Conservation (phyloP, 352 stramenopile genomes). For the Pelagophyceae sp. region DNA sequence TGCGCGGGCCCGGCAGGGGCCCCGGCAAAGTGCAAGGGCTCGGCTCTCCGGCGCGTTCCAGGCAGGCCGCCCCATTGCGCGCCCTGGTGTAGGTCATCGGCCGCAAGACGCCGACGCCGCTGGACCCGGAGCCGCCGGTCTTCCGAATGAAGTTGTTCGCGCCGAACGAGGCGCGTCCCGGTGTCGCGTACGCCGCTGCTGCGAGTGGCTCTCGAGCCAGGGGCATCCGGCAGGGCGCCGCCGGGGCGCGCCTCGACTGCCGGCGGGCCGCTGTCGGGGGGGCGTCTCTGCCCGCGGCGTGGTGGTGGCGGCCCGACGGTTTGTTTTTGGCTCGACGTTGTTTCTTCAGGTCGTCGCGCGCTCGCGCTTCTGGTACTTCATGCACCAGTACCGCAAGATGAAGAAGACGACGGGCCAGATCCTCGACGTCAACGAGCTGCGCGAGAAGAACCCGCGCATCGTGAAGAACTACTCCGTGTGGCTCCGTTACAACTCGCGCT, state of each 20-base stretch:
- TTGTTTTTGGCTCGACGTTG: constrained; percentile 75
- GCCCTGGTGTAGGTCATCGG: constrained; percentile 99
- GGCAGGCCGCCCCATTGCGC: too few relatives aligned
- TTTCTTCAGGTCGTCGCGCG: constrained; percentile 77
- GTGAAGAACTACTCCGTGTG: constrained; percentile 99
- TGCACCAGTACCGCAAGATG: constrained; percentile 99
- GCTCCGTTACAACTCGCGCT: constrained; percentile 98
- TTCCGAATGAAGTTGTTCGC: constrained; percentile 98
- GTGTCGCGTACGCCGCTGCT: too few relatives aligned
- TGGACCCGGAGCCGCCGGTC: constrained; percentile 90
- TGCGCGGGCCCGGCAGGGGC: too few relatives aligned
- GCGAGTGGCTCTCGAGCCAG: constrained; percentile 79
- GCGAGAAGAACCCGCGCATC: constrained; percentile 93
- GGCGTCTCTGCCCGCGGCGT: not conserved
- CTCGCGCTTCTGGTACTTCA: constrained; percentile 99
- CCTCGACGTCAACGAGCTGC: constrained; percentile 94
- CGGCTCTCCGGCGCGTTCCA: too few relatives aligned
- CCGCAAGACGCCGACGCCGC: constrained; percentile 93
- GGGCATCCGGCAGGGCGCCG: constrained; percentile 43
- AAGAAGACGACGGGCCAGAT: constrained; percentile 99
- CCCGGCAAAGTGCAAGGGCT: too few relatives aligned
- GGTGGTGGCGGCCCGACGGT: not conserved
- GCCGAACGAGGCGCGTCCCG: constrained; percentile 64
- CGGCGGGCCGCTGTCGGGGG: not conserved
- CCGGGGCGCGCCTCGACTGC: not conserved